phyloP scores from a whole-genome alignment of 1,284 basidiomycete genomes.

The Acaromyces ingoldii region DNA sequence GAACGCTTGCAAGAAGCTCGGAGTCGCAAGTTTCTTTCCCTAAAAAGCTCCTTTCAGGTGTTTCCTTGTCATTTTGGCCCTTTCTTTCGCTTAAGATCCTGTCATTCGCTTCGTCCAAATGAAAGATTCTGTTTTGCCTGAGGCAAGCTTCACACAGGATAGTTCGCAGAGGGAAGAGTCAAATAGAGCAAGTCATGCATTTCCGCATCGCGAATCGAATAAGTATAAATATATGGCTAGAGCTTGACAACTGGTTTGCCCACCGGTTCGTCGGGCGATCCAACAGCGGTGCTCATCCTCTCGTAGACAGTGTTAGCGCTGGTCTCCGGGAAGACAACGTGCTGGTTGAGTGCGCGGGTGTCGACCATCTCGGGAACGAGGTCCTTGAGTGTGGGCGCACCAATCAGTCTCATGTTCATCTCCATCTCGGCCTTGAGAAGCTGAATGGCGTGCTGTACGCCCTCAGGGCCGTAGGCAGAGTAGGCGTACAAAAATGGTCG shows the following conservation, averaged over 20 bases:
- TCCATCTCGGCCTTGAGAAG: slow-evolving; percentile 35
- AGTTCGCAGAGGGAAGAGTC: too few relatives aligned
- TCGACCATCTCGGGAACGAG: slow-evolving; percentile 84
- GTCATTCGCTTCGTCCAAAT: too few relatives aligned
- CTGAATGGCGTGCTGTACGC: slow-evolving; percentile 58
- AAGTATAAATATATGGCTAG: too few relatives aligned
- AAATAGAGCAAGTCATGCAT: too few relatives aligned
- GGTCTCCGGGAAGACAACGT: slow-evolving; percentile 24
- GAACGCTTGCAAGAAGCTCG: too few relatives aligned
- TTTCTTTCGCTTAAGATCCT: too few relatives aligned
- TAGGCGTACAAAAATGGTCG: slow-evolving; percentile 19
- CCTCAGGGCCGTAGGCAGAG: slow-evolving; percentile 15
- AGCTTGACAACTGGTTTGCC: background rate
- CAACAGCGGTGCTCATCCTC: slow-evolving; percentile 25
- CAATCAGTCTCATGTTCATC: slow-evolving; percentile 67
- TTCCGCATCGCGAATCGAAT: too few relatives aligned
- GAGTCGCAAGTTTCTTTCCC: too few relatives aligned
- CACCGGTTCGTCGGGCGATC: background rate
- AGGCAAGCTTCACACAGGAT: too few relatives aligned
- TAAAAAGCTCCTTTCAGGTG: too few relatives aligned
- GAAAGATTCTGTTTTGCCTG: too few relatives aligned
- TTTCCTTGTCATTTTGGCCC: too few relatives aligned
- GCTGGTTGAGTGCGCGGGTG: slow-evolving; percentile 61
- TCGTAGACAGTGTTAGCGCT: slow-evolving; percentile 39
- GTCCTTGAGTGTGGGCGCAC: slow-evolving; percentile 71